Percentiles rank a stretch among this genome's conserved stretches.
Conservation (phyloP, 2,329 filamentous ascomycete species). For the Juglanconis oblonga region DNA sequence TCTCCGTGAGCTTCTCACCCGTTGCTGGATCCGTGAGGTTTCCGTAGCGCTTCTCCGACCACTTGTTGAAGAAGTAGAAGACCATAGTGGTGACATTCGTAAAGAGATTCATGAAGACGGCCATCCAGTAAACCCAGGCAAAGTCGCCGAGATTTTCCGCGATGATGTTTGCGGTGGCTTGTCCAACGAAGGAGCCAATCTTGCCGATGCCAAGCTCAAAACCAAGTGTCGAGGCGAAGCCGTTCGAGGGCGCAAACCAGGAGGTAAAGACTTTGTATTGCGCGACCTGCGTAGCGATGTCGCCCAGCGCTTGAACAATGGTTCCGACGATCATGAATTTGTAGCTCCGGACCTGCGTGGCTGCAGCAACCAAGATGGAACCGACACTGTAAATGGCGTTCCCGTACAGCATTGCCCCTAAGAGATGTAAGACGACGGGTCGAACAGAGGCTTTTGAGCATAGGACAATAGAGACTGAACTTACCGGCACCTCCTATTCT, state of each 20-base stretch:
- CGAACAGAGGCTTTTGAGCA: background rate
- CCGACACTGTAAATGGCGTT: slow-evolving; percentile 58
- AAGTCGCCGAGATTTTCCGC: slow-evolving; percentile 56
- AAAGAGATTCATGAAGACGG: slow-evolving; percentile 62
- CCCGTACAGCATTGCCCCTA: slow-evolving; percentile 56
- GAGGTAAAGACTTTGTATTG: slow-evolving; percentile 65
- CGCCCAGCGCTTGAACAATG: slow-evolving; percentile 55
- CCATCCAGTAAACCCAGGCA: slow-evolving; percentile 60
- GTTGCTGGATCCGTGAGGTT: slow-evolving; percentile 53
- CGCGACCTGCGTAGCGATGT: slow-evolving; percentile 61
- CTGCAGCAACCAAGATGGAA: slow-evolving; percentile 56
- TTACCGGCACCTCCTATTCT: slow-evolving; percentile 54
- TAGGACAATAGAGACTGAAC: slow-evolving; percentile 2
- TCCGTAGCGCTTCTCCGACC: slow-evolving; percentile 44
- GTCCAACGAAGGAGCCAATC: slow-evolving; percentile 59
- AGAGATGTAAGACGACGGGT: background rate
- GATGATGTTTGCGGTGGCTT: slow-evolving; percentile 58
- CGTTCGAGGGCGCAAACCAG: slow-evolving; percentile 60
- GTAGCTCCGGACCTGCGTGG: slow-evolving; percentile 53
- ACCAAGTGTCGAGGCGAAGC: slow-evolving; percentile 59
- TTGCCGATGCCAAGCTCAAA: slow-evolving; percentile 61
- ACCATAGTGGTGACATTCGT: slow-evolving; percentile 52
- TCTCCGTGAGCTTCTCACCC: slow-evolving; percentile 57
- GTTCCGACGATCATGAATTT: slow-evolving; percentile 59
- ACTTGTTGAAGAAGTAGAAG: slow-evolving; percentile 56